phyloP scores from a whole-genome alignment of 1,139 yeast species.

The Geotrichum bryndzae region DNA sequence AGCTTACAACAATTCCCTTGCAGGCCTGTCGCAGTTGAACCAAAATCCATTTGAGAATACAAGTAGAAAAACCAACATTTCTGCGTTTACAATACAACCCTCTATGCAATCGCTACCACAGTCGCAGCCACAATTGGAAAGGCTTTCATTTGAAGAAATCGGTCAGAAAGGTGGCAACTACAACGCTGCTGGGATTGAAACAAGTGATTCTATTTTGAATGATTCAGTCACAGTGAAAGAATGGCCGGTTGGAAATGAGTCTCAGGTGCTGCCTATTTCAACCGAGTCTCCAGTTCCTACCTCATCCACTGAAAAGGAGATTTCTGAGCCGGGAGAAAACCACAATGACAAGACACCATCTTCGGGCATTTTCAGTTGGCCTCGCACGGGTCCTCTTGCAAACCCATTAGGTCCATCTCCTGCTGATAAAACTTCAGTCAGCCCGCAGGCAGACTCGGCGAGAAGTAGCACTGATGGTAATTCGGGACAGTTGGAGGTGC shows the following conservation, averaged over 20 bases:
- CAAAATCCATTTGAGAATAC: neutral
- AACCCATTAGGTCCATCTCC: neutral
- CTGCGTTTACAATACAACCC: neutral
- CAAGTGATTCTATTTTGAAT: neutral
- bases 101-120: neutral
- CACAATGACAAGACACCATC: neutral
- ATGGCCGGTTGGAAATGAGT: neutral
- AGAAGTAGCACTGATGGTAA: neutral
- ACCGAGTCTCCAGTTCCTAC: neutral
- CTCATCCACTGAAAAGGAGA: neutral
- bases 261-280: neutral
- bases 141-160: neutral
- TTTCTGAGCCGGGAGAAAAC: neutral
- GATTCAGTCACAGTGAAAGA: neutral
- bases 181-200: neutral
- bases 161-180: neutral
- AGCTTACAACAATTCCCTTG: neutral
- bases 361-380: neutral
- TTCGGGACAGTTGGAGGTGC: neutral
- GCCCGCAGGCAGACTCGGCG: neutral
- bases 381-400: neutral
- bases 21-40: neutral
- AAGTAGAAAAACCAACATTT: neutral
- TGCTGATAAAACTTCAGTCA: neutral
- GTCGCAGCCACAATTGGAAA: neutral